A percentile compares a stretch with the other conserved stretches of the same genome.
Conservation (phyloP, 2,329 filamentous ascomycete species). For the Curvularia eragrostidis region DNA sequence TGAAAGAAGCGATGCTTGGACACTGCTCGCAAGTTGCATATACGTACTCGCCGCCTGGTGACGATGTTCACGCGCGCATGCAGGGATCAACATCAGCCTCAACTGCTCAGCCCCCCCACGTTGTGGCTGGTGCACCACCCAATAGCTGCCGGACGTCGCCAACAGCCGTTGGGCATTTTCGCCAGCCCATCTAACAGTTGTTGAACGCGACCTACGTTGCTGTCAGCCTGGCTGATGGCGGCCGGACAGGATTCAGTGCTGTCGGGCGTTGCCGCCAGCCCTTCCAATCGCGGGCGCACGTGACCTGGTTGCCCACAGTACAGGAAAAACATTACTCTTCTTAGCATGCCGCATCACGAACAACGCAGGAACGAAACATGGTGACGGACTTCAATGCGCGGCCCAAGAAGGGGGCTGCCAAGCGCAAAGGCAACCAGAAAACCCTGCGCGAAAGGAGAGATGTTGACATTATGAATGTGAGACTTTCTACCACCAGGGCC, state of each 20-base stretch:
- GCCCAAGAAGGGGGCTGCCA: slow-evolving; percentile 19
- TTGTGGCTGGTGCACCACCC: slow-evolving; percentile 27
- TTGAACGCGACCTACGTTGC: neutral
- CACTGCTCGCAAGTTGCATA: slow-evolving; percentile 6
- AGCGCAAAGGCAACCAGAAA: slow-evolving; percentile 24
- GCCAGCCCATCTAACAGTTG: neutral
- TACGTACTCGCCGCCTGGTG: slow-evolving; percentile 17
- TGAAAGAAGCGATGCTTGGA: slow-evolving; percentile 6
- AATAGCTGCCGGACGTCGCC: neutral
- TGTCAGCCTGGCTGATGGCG: neutral
- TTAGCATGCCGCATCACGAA: slow-evolving; percentile 4
- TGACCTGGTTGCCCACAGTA: neutral
- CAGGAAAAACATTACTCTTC: slow-evolving; percentile 23
- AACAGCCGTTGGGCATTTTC: neutral
- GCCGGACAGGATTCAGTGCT: neutral
- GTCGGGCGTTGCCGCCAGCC: neutral
- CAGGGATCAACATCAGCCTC: slow-evolving; percentile 25
- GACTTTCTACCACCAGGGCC: slow-evolving; percentile 26
- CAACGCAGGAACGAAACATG: slow-evolving; percentile 15
- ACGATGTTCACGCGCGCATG: slow-evolving; percentile 18
- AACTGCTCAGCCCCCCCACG: slow-evolving; percentile 31
- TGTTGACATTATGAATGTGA: slow-evolving; percentile 64
- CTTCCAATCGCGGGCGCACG: neutral
- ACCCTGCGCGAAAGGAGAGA: slow-evolving; percentile 51
- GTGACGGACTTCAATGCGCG: slow-evolving; percentile 19